Evolutionary conservation across 2,329 filamentous ascomycete genomes (phyloP).

Genomic region (Nigrospora oryzae): DNA sequence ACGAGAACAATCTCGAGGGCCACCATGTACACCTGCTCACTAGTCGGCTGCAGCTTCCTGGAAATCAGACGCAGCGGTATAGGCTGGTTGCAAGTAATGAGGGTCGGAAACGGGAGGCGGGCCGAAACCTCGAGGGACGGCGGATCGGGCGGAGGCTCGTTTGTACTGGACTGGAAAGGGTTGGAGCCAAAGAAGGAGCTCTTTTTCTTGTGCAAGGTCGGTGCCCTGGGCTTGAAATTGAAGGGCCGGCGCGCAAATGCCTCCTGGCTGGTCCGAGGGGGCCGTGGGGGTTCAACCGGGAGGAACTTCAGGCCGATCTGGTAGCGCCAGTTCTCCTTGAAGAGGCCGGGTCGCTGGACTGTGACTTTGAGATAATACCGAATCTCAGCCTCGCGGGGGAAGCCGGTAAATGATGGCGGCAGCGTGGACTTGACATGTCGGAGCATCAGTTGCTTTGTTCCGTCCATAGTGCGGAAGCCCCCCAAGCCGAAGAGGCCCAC

Average conservation of each 20-base stretch:
- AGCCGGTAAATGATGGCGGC: slow-evolving; percentile 81
- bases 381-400: slow-evolving; percentile 81
- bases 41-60: slow-evolving; percentile 63
- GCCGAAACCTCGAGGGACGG: slow-evolving; percentile 71
- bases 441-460: slow-evolving; percentile 53
- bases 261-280: slow-evolving; percentile 60
- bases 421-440: slow-evolving; percentile 76
- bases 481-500: slow-evolving; percentile 37
- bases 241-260: slow-evolving; percentile 73
- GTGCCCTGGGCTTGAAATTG: slow-evolving; percentile 38
- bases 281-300: slow-evolving; percentile 82
- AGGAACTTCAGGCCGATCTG: slow-evolving; percentile 72
- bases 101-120: slow-evolving; percentile 75
- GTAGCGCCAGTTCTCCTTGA: slow-evolving; percentile 80
- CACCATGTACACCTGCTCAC: slow-evolving; percentile 65
- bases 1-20: slow-evolving; percentile 77
- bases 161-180: slow-evolving; percentile 6
- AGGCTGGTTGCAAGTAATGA: slow-evolving; percentile 82
- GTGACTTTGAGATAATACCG: slow-evolving; percentile 96
- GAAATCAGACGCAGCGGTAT: slow-evolving; percentile 73
- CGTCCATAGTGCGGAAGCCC: slow-evolving; percentile 53
- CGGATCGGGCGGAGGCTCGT: slow-evolving; percentile 30
- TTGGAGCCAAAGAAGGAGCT: slow-evolving; percentile 46
- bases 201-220: slow-evolving; percentile 30
- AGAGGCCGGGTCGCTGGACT: slow-evolving; percentile 76